Percentiles rank a stretch among this genome's conserved stretches.
These are phyloP conservation scores for Fusarium begoniae DNA, from an alignment of 2,329 filamentous ascomycete species.

Conservation along the genomic window DNA sequence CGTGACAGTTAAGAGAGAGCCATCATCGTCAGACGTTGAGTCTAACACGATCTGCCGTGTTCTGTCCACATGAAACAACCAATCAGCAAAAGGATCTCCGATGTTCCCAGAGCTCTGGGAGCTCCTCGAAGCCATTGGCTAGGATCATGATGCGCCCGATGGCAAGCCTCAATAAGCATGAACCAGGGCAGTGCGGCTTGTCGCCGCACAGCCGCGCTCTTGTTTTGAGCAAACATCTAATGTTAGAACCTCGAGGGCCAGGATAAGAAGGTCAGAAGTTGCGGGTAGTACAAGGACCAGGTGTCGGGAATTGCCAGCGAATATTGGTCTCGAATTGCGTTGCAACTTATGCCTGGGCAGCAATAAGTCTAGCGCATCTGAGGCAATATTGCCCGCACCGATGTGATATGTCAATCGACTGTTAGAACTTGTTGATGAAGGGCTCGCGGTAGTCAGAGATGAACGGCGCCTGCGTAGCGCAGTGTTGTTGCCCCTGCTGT, in stretches of 20 bases:
- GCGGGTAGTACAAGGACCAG: conserved; percentile 5
- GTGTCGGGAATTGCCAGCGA: conserved; percentile 1
- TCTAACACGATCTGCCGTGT: conserved; percentile 21
- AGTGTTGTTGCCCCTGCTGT: conserved; percentile 26
- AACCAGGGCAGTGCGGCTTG: conserved; percentile 7
- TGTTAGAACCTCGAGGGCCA: not conserved
- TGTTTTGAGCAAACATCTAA: conserved; percentile 9
- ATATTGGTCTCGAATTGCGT: conserved; percentile 17
- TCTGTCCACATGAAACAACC: conserved; percentile 19
- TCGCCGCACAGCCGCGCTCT: not conserved
- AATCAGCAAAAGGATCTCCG: conserved; percentile 35
- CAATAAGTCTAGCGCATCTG: not conserved
- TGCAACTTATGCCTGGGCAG: not conserved
- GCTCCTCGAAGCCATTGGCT: conserved; percentile 6
- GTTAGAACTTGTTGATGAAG: conserved; percentile 21
- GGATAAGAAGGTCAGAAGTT: not conserved
- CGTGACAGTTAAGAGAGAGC: conserved; percentile 12
- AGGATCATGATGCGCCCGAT: conserved; percentile 23
- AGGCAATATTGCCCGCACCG: not conserved
- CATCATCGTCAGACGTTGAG: conserved; percentile 10
- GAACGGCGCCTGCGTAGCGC: conserved; percentile 30
- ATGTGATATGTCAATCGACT: conserved; percentile 4
- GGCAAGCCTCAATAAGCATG: not conserved
- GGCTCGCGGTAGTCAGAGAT: conserved; percentile 37
- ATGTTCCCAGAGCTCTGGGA: conserved; percentile 34